Evolutionary conservation across 169 alveolate species (phyloP).

Genomic region (Plasmodium chabaudi): DNA sequence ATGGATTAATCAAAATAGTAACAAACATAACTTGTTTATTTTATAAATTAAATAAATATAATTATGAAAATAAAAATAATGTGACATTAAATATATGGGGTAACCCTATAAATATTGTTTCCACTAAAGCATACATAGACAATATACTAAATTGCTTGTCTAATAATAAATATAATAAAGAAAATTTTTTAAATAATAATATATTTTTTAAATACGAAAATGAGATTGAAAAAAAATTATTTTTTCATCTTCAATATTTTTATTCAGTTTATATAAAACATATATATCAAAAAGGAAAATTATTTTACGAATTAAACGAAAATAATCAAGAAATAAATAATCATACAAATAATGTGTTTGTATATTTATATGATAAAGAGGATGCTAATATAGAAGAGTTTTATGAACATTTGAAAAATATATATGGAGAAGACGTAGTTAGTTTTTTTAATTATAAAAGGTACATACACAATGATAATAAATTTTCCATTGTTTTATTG

Average conservation of each 20-base stretch:
- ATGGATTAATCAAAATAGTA: constrained; percentile 6
- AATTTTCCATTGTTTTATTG: constrained; percentile 29
- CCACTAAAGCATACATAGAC: constrained; percentile 20
- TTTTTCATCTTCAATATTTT: constrained; percentile 58
- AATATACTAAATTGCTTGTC: background rate
- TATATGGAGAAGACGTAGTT: constrained; percentile 16
- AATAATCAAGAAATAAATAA: background rate
- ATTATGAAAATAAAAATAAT: constrained; percentile 9
- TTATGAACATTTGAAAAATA: constrained; percentile 37
- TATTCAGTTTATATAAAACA: constrained; percentile 11
- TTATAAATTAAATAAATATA: constrained; percentile 12
- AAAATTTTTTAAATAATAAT: constrained; percentile 15
- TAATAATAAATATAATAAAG: background rate
- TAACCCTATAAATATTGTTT: constrained; percentile 15
- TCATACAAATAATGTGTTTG: background rate
- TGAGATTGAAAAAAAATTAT: constrained; percentile 23
- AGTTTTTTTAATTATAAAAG: constrained; percentile 50
- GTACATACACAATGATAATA: constrained; percentile 51
- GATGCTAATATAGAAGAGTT: constrained; percentile 39
- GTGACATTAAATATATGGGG: constrained; percentile 4
- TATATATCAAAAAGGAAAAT: background rate
- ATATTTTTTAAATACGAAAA: constrained; percentile 44
- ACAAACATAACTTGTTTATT: constrained; percentile 36
- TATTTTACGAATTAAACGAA: background rate
- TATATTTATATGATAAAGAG: constrained; percentile 35